Evolutionary conservation across 108 stramenopile genomes (phyloP).

Genomic region (Cyclotella atomus): DNA sequence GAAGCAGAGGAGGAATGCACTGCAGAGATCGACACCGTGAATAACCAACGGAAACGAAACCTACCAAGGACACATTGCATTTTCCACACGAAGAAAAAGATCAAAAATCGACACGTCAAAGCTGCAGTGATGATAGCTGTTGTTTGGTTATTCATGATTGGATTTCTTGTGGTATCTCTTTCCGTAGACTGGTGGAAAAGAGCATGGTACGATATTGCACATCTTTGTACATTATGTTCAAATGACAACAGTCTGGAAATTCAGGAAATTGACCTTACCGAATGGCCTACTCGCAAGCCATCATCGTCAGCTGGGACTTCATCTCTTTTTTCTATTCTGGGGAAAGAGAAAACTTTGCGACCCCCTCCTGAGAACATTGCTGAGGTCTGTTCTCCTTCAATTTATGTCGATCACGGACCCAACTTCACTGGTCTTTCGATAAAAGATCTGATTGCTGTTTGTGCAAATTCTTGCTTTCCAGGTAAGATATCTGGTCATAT

Average conservation of each 20-base stretch:
- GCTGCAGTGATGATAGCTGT: conserved; percentile 23
- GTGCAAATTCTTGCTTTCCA: conserved; percentile 24
- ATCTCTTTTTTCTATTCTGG: not conserved
- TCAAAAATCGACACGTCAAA: conserved; percentile 31
- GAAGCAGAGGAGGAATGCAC: not conserved
- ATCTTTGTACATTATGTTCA: conserved; percentile 18
- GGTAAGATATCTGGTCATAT: conserved; percentile 7
- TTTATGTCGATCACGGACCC: conserved; percentile 13
- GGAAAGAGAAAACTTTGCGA: not conserved
- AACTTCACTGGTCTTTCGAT: not conserved
- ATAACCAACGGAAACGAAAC: not conserved
- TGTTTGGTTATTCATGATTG: conserved; percentile 11
- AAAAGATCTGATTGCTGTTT: conserved; percentile 10
- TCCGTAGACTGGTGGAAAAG: conserved; percentile 25
- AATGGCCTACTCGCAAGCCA: conserved; percentile 24
- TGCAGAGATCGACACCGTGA: not conserved
- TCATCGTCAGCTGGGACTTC: not conserved
- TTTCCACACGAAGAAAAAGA: not conserved
- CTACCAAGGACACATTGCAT: not conserved
- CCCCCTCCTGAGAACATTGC: conserved; percentile 37
- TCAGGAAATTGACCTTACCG: conserved; percentile 2
- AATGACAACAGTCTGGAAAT: not conserved
- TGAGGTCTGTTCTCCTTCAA: conserved; percentile 27
- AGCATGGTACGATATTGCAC: not conserved
- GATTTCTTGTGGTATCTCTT: conserved; percentile 9